Conservation (phyloP, 108 stramenopile species). For the Stephanodiscus minutulus region DNA sequence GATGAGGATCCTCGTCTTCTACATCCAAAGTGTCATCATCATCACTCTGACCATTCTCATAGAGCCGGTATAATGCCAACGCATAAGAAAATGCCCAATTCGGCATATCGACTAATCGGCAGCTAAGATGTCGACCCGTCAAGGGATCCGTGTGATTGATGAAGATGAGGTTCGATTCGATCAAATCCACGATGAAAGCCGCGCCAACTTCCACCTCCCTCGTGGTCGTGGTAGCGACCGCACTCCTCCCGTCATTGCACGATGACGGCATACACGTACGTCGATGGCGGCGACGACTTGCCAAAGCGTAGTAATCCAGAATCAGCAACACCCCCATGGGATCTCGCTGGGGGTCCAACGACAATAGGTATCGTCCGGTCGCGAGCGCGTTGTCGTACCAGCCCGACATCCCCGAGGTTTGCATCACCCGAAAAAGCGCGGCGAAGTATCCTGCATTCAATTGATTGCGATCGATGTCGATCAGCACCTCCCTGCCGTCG, state of each 20-base stretch:
- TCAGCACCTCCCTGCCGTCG: conserved; percentile 37
- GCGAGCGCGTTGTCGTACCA: conserved; percentile 59
- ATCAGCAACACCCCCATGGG: conserved; percentile 72
- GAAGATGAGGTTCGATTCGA: conserved; percentile 31
- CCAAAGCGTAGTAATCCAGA: conserved; percentile 74
- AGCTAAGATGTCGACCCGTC: conserved; percentile 31
- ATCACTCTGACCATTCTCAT: conserved; percentile 27
- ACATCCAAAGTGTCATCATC: background rate
- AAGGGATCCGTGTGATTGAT: conserved; percentile 47
- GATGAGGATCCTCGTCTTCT: conserved; percentile 10
- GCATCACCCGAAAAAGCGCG: conserved; percentile 67
- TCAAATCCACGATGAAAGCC: conserved; percentile 33
- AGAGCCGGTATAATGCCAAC: conserved; percentile 63
- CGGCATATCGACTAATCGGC: conserved; percentile 62
- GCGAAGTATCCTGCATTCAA: conserved; percentile 61
- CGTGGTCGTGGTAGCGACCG: background rate
- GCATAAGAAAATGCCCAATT: conserved; percentile 83
- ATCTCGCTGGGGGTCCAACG: conserved; percentile 83
- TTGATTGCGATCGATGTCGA: conserved; percentile 13
- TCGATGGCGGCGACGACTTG: conserved; percentile 34
- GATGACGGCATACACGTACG: background rate
- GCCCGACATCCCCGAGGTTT: conserved; percentile 51
- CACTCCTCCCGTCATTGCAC: background rate
- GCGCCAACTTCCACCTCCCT: conserved; percentile 32
- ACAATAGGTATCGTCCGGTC: conserved; percentile 61